Evolutionary conservation across 2,329 filamentous ascomycete species (phyloP), one percentile per base, ranked within the genome.

Genomic region (Exophiala lecanii-corni): DNA sequence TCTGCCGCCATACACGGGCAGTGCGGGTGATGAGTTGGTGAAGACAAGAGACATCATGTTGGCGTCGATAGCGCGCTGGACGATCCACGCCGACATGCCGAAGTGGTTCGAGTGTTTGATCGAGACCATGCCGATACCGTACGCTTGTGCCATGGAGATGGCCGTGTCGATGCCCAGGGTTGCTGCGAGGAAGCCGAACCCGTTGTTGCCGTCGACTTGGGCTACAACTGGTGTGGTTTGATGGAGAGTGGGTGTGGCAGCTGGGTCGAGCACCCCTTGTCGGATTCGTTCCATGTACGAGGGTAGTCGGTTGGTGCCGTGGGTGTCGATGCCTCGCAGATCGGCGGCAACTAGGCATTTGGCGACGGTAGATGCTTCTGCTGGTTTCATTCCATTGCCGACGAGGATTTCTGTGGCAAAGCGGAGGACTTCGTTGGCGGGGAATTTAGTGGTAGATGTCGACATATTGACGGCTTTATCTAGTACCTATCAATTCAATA

Each of bases 71-170:
- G 85, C 86, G 62, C 88, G 81, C 60, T 86, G 82, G 9, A 89
- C 84, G 0, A 89, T 59, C 83, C 85, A 91, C 0, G 86, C 86
- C 3, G 76, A 76, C 86, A 92, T 92, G 41, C 86, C 86, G 56
- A 86, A 89, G 62, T 91, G 85, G 56, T 91, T 91, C 30, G 81
- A 85, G 63, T 84, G 82, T 62, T 81, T 84, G 57, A 91, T 71
- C 45, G 76, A 79, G 0, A 83, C 82, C 75, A 92, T 81, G 18
- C 86, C 86, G 50, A 91, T 85, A 9, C 85, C 85, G 55, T 62
- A 69, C 1, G 55, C 81, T 17, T 69, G 64, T 0, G 85, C 85
- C 64, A 84, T 81, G 7, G 76, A 71, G 34, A 89, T 78, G 1
- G 85, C 85, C 0, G 73, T 71, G 1, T 63, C 61, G 80, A 91